Conservation (phyloP, 768 basidiomycete genomes). For the Leucocoprinus birnbaumii region DNA sequence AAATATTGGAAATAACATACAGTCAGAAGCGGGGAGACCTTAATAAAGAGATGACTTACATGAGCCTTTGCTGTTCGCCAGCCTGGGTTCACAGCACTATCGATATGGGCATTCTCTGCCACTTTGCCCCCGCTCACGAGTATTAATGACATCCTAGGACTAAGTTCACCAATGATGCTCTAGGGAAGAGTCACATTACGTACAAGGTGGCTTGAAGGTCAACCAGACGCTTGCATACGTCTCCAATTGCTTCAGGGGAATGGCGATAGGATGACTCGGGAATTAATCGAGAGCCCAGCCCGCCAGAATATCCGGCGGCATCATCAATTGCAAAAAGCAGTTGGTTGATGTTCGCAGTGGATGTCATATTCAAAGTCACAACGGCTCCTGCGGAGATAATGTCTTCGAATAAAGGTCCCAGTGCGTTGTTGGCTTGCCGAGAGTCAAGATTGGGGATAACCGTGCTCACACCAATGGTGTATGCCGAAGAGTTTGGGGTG, state of each 20-base stretch:
- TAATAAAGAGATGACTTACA: conserved; percentile 14
- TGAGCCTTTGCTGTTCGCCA: conserved; percentile 37
- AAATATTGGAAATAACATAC: not conserved
- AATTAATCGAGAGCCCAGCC: conserved; percentile 11
- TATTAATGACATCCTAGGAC: not conserved
- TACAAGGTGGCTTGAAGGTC: not conserved
- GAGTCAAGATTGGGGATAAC: conserved; percentile 18
- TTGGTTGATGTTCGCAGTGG: not conserved
- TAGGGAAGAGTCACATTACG: not conserved
- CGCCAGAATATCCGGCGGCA: not conserved
- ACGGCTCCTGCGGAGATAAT: not conserved
- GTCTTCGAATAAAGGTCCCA: not conserved
- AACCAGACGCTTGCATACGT: conserved; percentile 19
- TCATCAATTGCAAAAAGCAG: not conserved
- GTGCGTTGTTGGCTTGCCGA: not conserved
- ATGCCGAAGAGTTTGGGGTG: not conserved
- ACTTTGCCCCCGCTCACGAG: conserved; percentile 19
- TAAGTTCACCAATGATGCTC: too few species aligned
- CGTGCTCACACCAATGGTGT: conserved; percentile 3
- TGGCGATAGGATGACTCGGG: conserved; percentile 7
- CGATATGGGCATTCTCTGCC: conserved; percentile 27
- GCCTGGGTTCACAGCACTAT: conserved; percentile 29
- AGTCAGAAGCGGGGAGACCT: not conserved
- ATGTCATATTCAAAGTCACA: not conserved
- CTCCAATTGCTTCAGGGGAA: conserved; percentile 14